Conservation (phyloP, 768 basidiomycete genomes). For the Lyophyllum shimeji region DNA sequence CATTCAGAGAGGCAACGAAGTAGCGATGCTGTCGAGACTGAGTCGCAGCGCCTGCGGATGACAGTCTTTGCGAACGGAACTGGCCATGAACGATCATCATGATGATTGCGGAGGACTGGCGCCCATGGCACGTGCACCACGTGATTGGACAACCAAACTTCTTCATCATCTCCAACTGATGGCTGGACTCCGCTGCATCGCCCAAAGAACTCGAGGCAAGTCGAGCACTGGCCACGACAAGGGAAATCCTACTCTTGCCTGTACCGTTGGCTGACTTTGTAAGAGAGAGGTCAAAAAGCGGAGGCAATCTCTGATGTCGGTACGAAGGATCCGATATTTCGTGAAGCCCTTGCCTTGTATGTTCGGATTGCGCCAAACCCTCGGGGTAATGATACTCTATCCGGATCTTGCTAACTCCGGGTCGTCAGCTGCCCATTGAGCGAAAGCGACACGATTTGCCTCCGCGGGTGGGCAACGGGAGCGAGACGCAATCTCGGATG, state of each 20-base stretch:
- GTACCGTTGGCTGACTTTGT: no score
- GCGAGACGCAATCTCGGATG: slow-evolving; percentile 2
- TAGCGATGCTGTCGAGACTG: not conserved
- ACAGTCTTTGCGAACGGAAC: not conserved
- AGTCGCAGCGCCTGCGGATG: not conserved
- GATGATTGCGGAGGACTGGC: not conserved
- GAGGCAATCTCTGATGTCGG: slow-evolving; percentile 2
- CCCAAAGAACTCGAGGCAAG: not conserved
- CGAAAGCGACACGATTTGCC: slow-evolving; percentile 1
- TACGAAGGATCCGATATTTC: not conserved
- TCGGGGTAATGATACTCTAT: slow-evolving; percentile 16
- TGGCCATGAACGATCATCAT: not conserved
- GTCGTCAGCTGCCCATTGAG: slow-evolving; percentile 12
- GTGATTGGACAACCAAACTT: not conserved
- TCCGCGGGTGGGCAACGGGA: slow-evolving; percentile 3
- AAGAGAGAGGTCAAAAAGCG: not conserved
- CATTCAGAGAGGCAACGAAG: not conserved
- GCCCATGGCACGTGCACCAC: not conserved
- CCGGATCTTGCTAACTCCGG: not conserved
- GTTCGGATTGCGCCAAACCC: slow-evolving; percentile 3
- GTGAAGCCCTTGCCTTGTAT: slow-evolving; percentile 6
- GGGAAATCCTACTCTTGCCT: not conserved
- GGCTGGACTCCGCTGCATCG: no score
- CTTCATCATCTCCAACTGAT: not conserved
- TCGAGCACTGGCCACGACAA: no score